Evolutionary conservation across 371 early-diverging fungal species (phyloP), one percentile per base, ranked within the genome.

Genomic region (Rhizomucor pusillus): DNA sequence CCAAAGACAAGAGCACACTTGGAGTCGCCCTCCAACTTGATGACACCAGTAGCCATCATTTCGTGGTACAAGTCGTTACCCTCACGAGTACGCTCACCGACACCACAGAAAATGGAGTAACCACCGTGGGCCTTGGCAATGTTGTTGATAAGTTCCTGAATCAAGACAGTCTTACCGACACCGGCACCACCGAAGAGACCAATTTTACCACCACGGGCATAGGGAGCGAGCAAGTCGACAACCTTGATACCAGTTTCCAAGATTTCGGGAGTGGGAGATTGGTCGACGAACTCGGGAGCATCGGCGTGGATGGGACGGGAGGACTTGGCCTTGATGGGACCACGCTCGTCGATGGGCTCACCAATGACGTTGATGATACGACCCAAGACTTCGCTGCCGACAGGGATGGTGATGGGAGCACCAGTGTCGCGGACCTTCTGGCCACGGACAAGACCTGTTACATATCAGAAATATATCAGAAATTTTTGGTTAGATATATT

Each of bases 331-430:
- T 81, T 87, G 81, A 98, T 94, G 66, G 97, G 97, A 58, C 97
- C 97, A 72, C 96, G 91, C 76, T 97, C 95, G 72, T 97, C 97
- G 67, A 97, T 91, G 65, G 96, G 96, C 82, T 96, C 97, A 69
- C 97, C 97, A 75, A 97, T 95, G 64, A 95, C 97, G 89, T 97
- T 97, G 81, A 97, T 91, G 82, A 97, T 97, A 80, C 97, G 94
- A 58, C 97, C 96, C 46, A 96, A 86, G 73, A 92, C 92, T 82
- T 93, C 97, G 67, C 87, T 89, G 57, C 97, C 97, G 67, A 93
- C 96, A 39, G 97, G 97, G 50, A 97, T 87, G 62, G 82, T 84
- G 78, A 97, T 97, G 69, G 97, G 97, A 59, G 87, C 77, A 65
- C 97, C 97, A 43, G 96, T 95, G 79, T 97, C 97, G 55, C 85